phyloP scores from a whole-genome alignment of 2,329 filamentous ascomycete species.

The Stagonosporopsis vannaccii region DNA sequence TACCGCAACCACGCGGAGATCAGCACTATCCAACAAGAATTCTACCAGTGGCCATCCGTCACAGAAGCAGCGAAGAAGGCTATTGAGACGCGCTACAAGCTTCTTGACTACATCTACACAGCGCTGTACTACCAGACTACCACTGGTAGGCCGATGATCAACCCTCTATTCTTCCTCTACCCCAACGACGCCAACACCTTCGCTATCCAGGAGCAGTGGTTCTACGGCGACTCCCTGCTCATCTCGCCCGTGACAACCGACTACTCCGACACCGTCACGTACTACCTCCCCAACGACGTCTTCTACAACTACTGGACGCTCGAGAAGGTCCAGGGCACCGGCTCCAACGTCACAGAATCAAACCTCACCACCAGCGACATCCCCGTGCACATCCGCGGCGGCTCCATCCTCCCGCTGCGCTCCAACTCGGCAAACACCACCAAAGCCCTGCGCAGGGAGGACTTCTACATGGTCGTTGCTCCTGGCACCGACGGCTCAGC shows the following conservation, averaged over 20 bases:
- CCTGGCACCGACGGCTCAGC: conserved; percentile 69
- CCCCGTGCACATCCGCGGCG: conserved; percentile 72
- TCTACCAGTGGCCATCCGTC: conserved; percentile 73
- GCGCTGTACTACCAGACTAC: conserved; percentile 67
- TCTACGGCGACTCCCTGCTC: conserved; percentile 64
- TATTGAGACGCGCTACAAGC: conserved; percentile 74
- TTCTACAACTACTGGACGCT: conserved; percentile 69
- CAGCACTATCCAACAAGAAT: conserved; percentile 67
- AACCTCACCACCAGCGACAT: conserved; percentile 62
- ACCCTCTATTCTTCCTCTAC: conserved; percentile 77
- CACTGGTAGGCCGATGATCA: conserved; percentile 70
- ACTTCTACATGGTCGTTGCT: conserved; percentile 76
- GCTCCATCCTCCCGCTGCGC: conserved; percentile 69
- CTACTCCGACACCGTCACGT: conserved; percentile 59
- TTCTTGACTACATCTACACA: conserved; percentile 84
- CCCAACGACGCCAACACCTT: conserved; percentile 63
- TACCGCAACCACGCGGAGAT: conserved; percentile 75
- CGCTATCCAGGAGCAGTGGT: conserved; percentile 63
- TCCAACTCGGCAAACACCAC: conserved; percentile 65
- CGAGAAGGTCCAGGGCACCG: conserved; percentile 55
- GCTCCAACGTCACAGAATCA: conserved; percentile 52
- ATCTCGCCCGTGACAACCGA: conserved; percentile 64
- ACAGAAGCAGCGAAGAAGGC: conserved; percentile 70
- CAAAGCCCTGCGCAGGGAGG: conserved; percentile 67
- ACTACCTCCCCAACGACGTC: conserved; percentile 64